Evolutionary conservation across 106 monocot genomes (phyloP), one percentile per base, ranked within the genome.

Genomic region (Dendrobium chrysotoxum): DNA sequence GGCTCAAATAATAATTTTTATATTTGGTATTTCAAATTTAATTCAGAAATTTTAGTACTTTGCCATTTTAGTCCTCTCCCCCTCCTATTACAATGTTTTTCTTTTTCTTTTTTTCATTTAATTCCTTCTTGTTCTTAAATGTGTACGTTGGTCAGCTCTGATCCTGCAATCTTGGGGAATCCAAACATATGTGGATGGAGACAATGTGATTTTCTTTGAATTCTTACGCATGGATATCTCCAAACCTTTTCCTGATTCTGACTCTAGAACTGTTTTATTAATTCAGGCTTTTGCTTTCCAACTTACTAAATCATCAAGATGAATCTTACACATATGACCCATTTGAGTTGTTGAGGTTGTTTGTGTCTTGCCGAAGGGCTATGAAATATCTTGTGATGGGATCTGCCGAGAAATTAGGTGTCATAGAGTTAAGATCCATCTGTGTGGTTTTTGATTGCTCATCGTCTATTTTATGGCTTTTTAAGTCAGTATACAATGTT

Each of bases 301-400:
- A 20, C 53, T 78, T 98, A 81, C 35, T 82, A 66, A 79, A 75
- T 28, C 65, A 28, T 77, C 23, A 41, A 40, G 68, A 38, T 66
- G 79, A 87, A 54, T 78, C 75, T 74, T 87, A 70, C 61, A 40
- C 50, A n/a, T 66, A 55, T 73, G 77, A 79, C 61, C 83, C 55
- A 25, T 84, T 50, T 84, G 84, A 84, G 79, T 79, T 92, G 18
- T 86, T 95, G 11, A 86, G 75, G 20, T 82, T 98, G 55, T 90
- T 98, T 82, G 21, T 91, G 20, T 89, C 88, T 39, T 98, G 98
- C 47, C 92, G 98, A 47, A 91, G 88, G 82, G 80, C 88, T 21
- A 83, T 98, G 87, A 98, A 82, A 85, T 83, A 76, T 81, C 79
- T 98, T 40, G 61, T 88, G 35, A 58, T 81, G 28, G 64, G 80